Conservation (phyloP, 169 alveolate genomes). For the Perkinsus marinus region DNA sequence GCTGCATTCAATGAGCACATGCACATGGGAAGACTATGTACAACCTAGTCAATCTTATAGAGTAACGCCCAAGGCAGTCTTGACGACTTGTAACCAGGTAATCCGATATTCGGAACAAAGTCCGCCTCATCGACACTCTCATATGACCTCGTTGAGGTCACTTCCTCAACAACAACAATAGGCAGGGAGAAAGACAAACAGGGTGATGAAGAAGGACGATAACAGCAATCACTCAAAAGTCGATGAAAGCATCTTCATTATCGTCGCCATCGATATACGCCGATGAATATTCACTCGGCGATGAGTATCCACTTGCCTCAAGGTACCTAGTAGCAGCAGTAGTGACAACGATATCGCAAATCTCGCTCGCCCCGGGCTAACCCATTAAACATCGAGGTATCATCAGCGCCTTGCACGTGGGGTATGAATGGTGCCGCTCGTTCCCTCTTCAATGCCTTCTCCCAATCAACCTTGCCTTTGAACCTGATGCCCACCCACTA, state of each 20-base stretch:
- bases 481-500: no score
- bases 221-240: neutral
- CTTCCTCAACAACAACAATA: no score
- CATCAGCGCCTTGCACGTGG: conserved; percentile 39
- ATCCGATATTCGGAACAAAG: no score
- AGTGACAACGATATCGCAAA: neutral
- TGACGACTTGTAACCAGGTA: no score
- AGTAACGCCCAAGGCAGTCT: no score
- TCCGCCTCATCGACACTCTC: no score
- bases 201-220: neutral
- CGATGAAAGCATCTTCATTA: neutral
- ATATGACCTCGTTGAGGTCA: no score
- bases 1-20: no score
- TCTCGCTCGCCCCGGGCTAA: neutral
- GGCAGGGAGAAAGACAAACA: no score
- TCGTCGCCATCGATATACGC: neutral
- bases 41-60: no score
- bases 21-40: no score
- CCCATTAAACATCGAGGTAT: conserved; percentile 51
- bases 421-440: conserved; percentile 66
- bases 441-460: conserved; percentile 25
- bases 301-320: neutral
- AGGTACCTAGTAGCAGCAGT: neutral
- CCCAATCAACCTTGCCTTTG: conserved; percentile 66
- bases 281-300: neutral